Evolutionary conservation across 1,284 basidiomycete genomes (phyloP).

Genomic region (Heterobasidion annosum): DNA sequence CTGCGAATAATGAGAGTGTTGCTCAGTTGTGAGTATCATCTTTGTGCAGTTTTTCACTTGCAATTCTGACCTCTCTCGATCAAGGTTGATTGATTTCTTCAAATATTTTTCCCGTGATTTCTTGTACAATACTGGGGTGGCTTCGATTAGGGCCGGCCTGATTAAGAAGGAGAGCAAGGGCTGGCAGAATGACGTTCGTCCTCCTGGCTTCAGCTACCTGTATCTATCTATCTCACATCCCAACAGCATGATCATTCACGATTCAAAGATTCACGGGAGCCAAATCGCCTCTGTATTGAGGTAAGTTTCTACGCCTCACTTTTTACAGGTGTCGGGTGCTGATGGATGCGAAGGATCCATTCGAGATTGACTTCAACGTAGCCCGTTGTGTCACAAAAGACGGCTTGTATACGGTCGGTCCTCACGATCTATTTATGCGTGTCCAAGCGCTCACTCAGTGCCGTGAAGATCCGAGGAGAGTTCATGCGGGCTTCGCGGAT

Average conservation of each 20-base stretch:
- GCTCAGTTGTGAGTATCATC: slow-evolving; percentile 71
- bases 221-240: not conserved
- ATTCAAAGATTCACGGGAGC: slow-evolving; percentile 74
- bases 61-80: not conserved
- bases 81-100: slow-evolving; percentile 94
- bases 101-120: slow-evolving; percentile 94
- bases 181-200: slow-evolving; percentile 84
- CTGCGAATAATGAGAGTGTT: slow-evolving; percentile 87
- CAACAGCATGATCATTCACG: slow-evolving; percentile 22
- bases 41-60: not conserved
- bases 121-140: slow-evolving; percentile 84
- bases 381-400: slow-evolving; percentile 95
- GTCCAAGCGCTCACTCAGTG: not conserved
- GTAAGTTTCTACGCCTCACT: slow-evolving; percentile 28
- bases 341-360: slow-evolving; percentile 69
- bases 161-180: slow-evolving; percentile 88
- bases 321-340: slow-evolving; percentile 7
- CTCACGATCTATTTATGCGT: not conserved
- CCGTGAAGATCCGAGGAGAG: slow-evolving; percentile 86
- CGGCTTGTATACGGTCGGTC: slow-evolving; percentile 82
- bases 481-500: slow-evolving; percentile 95
- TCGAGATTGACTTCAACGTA: slow-evolving; percentile 93
- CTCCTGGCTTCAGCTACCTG: too few species aligned
- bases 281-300: slow-evolving; percentile 92
- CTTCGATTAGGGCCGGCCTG: slow-evolving; percentile 85